Base-by-base conservation (phyloP, 1,284 basidiomycete genomes). In the Agroathelia rolfsii region DNA sequence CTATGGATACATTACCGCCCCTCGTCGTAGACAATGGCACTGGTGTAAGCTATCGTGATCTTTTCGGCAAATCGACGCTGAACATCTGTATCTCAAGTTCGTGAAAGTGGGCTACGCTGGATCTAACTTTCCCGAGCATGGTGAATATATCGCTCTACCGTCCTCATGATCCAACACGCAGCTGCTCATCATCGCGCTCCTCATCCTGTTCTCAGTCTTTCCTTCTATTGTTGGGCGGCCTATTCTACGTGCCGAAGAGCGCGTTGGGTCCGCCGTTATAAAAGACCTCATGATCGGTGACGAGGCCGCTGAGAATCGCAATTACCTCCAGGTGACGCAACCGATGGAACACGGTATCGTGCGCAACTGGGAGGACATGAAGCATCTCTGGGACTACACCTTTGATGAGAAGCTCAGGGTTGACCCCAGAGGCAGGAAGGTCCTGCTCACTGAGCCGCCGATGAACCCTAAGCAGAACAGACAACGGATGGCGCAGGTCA, bases 281-380 rank as follows among this genome's bases (percentile, higher is more conserved):
- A 89, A 88, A 55, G 94, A 99, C 61, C 83, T 98, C 60, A 97
- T 98, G 92, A 67, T 95, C 53, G 92, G 93, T 41, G 89, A 94
- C 61, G 90, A 96, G 56, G 95, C 95, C 16, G 89, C 88, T 26
- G 75, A 83, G 58, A 84, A 90, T 55, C 82, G 94, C 30, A 94
- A 88, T 52, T 97, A 88, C 62, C 76, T 99, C 18, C 94, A 98
- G 60, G 74, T 98, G 35, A 86, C 89, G 2, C 94, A 98, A 50
- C 94, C 95, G 3, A 93, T 98, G 88, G 95, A 98, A 57, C 95
- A 99, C 60, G 95, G 95, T 36, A 95, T 99, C 56, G 82, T 99
- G 35, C 83, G 85, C 51, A 95, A 98, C 62, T 99, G 94, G 92
- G 88, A 90, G 50, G 95, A 99, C 60, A 98, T 98, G 95, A 82